Conservation (phyloP, 495 filamentous ascomycete genomes). For the Delitschia confertaspora region DNA sequence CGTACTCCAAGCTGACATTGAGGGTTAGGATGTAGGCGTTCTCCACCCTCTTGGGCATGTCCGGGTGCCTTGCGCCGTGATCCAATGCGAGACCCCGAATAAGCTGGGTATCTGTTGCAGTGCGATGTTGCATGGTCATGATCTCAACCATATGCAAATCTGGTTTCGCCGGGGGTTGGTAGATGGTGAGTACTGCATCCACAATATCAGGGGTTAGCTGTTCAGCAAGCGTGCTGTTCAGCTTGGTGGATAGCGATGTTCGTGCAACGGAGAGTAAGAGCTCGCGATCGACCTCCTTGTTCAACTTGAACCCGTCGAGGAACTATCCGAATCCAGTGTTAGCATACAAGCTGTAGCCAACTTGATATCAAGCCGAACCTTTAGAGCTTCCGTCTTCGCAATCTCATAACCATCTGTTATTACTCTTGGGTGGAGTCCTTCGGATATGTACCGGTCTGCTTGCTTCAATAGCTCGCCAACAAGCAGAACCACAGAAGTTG, state of each 20-base stretch:
- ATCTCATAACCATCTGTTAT: constrained; percentile 98
- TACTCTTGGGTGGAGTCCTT: constrained; percentile 90
- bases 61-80: constrained; percentile 91
- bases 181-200: constrained; percentile 91
- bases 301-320: constrained; percentile 86
- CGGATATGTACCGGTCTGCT: constrained; percentile 85
- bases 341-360: too few species aligned
- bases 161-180: constrained; percentile 79
- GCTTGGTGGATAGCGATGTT: constrained; percentile 89
- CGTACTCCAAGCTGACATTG: constrained; percentile 96
- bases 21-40: constrained; percentile 92
- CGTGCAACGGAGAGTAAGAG: constrained; percentile 87
- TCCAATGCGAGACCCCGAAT: constrained; percentile 89
- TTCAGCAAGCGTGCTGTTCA: constrained; percentile 79
- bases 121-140: constrained; percentile 99
- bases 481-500: constrained; percentile 88
- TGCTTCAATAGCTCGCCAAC: constrained; percentile 98
- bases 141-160: constrained; percentile 99
- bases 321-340: constrained; percentile 48
- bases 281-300: constrained; percentile 80
- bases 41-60: constrained; percentile 94
- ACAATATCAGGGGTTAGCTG: constrained; percentile 89
- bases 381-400: constrained; percentile 85
- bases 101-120: constrained; percentile 89
- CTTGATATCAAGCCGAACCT: too few species aligned